Conservation (phyloP, 169 alveolate genomes). For the Plasmodium cynomolgi region DNA sequence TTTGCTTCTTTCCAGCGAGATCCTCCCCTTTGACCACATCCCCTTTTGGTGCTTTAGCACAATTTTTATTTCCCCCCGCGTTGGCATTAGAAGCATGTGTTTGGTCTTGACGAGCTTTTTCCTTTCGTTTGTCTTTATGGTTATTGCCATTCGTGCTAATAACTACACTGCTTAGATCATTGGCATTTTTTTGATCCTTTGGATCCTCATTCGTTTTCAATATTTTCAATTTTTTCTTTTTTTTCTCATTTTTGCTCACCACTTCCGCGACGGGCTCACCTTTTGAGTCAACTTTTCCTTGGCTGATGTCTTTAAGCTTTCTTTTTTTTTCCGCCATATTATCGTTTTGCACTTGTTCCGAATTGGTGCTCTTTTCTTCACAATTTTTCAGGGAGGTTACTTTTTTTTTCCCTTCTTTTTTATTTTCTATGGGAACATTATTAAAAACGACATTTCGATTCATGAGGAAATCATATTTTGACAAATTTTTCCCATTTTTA, state of each 20-base stretch:
- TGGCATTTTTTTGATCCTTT: background rate
- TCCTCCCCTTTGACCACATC: constrained; percentile 6
- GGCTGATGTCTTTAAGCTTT: constrained; percentile 16
- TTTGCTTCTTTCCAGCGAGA: background rate
- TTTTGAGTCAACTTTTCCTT: background rate
- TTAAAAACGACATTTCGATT: constrained; percentile 11
- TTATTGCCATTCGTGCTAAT: background rate
- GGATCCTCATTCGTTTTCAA: background rate
- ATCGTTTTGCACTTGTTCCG: background rate
- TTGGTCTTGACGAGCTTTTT: background rate
- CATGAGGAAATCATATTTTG: constrained; percentile 65
- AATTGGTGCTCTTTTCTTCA: constrained; percentile 8
- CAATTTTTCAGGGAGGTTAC: background rate
- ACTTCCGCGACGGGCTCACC: background rate
- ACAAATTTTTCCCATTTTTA: constrained; percentile 9
- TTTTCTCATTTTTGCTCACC: background rate
- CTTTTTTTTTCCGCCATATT: constrained; percentile 25
- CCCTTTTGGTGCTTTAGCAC: constrained; percentile 3
- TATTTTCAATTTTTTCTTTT: background rate
- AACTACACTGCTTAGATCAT: background rate
- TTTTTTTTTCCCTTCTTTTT: constrained; percentile 15
- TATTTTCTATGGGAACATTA: constrained; percentile 20
- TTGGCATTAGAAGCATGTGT: background rate
- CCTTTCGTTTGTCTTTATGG: background rate
- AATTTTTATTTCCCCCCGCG: constrained; percentile 6